Conservation (phyloP, 148 eudicot species). For the Spergularia marina region DNA sequence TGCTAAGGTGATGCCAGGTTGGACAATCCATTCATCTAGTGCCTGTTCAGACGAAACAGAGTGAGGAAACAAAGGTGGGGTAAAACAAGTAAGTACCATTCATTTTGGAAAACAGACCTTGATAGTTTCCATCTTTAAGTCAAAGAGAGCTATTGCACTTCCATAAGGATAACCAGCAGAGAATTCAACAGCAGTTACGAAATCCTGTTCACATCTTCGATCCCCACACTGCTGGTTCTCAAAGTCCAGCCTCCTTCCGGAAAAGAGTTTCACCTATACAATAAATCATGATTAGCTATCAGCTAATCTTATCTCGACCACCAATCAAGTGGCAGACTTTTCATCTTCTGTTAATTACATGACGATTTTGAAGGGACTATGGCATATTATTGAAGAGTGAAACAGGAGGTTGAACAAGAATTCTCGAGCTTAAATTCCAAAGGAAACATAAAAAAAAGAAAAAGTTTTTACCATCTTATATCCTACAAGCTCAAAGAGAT, state of each 20-base stretch:
- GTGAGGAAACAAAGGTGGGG: background rate
- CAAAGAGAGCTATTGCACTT: slow-evolving; percentile 60
- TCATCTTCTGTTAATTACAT: background rate
- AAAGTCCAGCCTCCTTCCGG: slow-evolving; percentile 76
- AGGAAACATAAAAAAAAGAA: slow-evolving; percentile 20
- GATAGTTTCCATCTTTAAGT: slow-evolving; percentile 60
- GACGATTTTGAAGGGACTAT: background rate
- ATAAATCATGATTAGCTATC: background rate
- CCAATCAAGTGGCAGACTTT: background rate
- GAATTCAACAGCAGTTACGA: slow-evolving; percentile 71
- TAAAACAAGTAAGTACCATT: background rate
- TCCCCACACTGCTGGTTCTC: slow-evolving; percentile 52
- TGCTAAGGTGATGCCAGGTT: slow-evolving; percentile 51
- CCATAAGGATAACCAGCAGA: slow-evolving; percentile 79
- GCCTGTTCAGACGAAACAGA: slow-evolving; percentile 37
- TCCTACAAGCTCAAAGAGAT: slow-evolving; percentile 69
- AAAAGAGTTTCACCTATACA: slow-evolving; percentile 64
- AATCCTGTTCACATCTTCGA: slow-evolving; percentile 46
- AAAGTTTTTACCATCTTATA: slow-evolving; percentile 48
- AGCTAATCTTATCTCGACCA: background rate
- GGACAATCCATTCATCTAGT: slow-evolving; percentile 62
- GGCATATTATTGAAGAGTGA: background rate
- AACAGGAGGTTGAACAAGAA: background rate
- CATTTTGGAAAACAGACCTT: slow-evolving; percentile 37
- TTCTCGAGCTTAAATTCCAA: background rate